Conservation (phyloP, 2,329 filamentous ascomycete species). For the Sporothrix curviconia region DNA sequence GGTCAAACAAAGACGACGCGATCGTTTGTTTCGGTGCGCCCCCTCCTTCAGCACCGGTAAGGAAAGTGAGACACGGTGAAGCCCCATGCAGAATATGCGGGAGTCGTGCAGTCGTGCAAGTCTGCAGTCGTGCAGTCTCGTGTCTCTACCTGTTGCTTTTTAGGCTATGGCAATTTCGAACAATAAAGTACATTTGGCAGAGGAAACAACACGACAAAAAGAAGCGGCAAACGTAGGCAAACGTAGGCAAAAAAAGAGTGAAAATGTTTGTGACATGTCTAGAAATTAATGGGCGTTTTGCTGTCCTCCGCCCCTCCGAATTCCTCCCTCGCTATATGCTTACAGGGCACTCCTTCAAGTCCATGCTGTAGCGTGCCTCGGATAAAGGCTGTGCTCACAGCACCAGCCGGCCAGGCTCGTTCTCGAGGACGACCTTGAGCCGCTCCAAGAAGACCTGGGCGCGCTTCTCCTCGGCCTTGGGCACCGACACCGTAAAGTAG, state of each 20-base stretch:
- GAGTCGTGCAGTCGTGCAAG: neutral
- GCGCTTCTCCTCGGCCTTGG: slow-evolving; percentile 72
- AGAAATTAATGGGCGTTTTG: neutral
- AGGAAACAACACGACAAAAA: neutral
- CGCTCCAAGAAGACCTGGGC: slow-evolving; percentile 77
- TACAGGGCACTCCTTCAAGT: too few species aligned
- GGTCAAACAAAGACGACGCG: neutral
- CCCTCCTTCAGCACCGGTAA: too few species aligned
- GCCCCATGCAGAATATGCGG: too few species aligned
- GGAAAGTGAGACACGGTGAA: too few species aligned
- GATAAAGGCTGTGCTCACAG: slow-evolving; percentile 34
- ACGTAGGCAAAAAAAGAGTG: slow-evolving; percentile 19
- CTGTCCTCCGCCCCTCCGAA: slow-evolving; percentile 21
- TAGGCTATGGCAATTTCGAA: neutral
- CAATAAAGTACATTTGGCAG: neutral
- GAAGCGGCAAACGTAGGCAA: neutral
- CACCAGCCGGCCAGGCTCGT: slow-evolving; percentile 70
- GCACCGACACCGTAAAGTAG: slow-evolving; percentile 74
- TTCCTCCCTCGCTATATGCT: neutral
- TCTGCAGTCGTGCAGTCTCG: neutral
- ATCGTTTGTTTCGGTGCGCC: too few species aligned
- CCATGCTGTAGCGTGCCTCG: too few species aligned
- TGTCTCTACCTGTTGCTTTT: neutral
- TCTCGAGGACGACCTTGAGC: slow-evolving; percentile 76
- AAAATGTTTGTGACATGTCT: slow-evolving; percentile 1